Conservation (phyloP, 768 basidiomycete genomes). For the Lactarius vividus region DNA sequence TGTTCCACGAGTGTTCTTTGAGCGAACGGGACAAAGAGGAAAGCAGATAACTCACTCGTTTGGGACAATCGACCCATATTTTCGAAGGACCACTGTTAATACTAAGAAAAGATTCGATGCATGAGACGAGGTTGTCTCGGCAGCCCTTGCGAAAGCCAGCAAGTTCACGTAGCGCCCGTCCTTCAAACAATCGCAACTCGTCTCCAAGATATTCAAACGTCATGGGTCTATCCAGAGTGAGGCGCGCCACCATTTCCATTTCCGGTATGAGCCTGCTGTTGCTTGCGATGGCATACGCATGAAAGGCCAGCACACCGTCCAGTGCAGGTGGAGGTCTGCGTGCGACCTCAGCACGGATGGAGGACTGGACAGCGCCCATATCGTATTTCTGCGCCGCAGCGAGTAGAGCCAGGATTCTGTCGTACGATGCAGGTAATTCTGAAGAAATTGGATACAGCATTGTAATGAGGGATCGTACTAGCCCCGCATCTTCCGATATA, state of each 20-base stretch:
- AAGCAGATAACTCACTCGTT: not conserved
- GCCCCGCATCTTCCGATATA: constrained; percentile 25
- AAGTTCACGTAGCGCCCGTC: not conserved
- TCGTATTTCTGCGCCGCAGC: constrained; percentile 30
- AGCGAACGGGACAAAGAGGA: not conserved
- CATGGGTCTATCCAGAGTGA: not conserved
- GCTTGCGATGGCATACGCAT: constrained; percentile 25
- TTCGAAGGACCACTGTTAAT: not conserved
- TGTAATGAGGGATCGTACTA: constrained; percentile 21
- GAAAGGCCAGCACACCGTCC: constrained; percentile 12
- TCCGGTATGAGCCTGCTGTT: not conserved
- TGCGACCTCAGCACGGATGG: constrained; percentile 2
- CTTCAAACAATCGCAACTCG: not conserved
- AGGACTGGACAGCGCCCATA: constrained; percentile 16
- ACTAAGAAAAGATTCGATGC: not conserved
- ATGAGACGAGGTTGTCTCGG: not conserved
- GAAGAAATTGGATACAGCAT: constrained; percentile 21
- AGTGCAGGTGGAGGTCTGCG: not conserved
- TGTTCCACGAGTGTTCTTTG: not conserved
- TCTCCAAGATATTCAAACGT: constrained; percentile 3
- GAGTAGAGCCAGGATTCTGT: constrained; percentile 9
- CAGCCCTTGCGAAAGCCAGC: not conserved
- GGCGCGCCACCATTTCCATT: not conserved
- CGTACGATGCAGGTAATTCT: not conserved
- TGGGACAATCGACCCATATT: not conserved